Base-by-base conservation (phyloP, 2,329 filamentous ascomycete species). In the Botrytis tulipae region DNA sequence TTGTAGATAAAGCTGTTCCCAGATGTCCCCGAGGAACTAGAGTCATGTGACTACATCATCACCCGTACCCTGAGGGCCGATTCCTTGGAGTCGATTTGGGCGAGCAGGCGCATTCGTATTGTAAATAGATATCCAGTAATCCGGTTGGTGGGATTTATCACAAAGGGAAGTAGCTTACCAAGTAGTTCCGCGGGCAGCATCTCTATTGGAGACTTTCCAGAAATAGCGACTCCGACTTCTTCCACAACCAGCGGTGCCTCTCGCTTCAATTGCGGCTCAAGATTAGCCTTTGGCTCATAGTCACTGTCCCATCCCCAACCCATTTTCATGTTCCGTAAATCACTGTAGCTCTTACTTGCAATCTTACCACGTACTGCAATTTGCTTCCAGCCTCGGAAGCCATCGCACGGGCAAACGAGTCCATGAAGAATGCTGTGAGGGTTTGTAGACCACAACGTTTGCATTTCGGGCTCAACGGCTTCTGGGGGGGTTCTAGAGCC, bases 141-240 rank as follows among this genome's bases (percentile, higher is more conserved):
- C 40, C 71, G 59, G 63, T 29, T 51, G 63, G 54, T 44, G 46
- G 32, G 35, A 51, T 48, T 51, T 46, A 48, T 73, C 71, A 73
- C 35, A 69, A 69, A 68, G 67, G 46, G 63, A 75, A 69, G 51
- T 51, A 70, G 85, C 90, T 83, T 86, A 93, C 92, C 88, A 73
- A 93, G 86, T 76, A 94, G 84, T 82, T 94, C 92, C 70, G 87
- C 85, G 0, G 92, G 92, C 12, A 95, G 85, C 75, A 82, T 87
- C 84, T 94, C 92, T 59, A 95, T 83, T 40, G 86, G 84, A 35
- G 91, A 84, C 35, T 84, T 80, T 73, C 88, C 87, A n/a, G 85
- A 82, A 35, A 78, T 46, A 73, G 74, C 73, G 73, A 75, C 81
- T 79, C 74, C 81, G 51, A 60, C 71, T 59, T 69, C 54, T 68